phyloP scores from a whole-genome alignment of 768 basidiomycete genomes.

The Lyophyllum semitale region DNA sequence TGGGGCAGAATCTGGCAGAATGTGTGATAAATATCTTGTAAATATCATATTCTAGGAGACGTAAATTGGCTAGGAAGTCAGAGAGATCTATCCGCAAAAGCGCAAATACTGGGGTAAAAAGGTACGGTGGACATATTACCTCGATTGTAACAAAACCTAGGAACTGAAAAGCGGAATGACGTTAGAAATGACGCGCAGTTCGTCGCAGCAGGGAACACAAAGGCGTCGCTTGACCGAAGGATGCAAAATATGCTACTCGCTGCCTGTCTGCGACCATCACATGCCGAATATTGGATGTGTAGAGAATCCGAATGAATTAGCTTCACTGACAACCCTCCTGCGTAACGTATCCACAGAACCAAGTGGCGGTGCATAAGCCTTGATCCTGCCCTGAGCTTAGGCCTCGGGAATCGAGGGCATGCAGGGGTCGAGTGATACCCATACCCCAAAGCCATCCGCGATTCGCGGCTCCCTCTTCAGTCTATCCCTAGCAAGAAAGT shows the following conservation, averaged over 20 bases:
- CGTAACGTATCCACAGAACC: not conserved
- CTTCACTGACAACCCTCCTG: not conserved
- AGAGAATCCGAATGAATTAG: not conserved
- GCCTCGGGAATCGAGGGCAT: no score
- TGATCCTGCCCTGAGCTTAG: not conserved
- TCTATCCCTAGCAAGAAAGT: no score
- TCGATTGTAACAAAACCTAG: no score
- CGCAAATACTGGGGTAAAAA: not conserved
- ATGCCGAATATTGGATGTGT: not conserved
- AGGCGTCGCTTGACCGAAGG: not conserved
- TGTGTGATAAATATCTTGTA: not conserved
- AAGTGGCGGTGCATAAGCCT: not conserved
- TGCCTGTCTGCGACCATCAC: not conserved
- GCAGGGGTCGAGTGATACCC: no score
- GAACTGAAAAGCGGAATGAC: not conserved
- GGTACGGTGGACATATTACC: no score
- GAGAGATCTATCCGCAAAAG: slow-evolving; percentile 6
- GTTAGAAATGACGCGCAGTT: not conserved
- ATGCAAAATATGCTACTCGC: not conserved
- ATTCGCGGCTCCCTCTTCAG: no score
- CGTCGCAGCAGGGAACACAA: not conserved
- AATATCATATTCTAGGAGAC: not conserved
- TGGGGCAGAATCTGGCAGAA: not conserved
- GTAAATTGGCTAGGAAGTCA: not conserved
- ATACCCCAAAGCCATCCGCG: no score